Evolutionary conservation across 1,284 basidiomycete species (phyloP), one percentile per base, ranked within the genome.

Genomic region (Inonotus hispidus): DNA sequence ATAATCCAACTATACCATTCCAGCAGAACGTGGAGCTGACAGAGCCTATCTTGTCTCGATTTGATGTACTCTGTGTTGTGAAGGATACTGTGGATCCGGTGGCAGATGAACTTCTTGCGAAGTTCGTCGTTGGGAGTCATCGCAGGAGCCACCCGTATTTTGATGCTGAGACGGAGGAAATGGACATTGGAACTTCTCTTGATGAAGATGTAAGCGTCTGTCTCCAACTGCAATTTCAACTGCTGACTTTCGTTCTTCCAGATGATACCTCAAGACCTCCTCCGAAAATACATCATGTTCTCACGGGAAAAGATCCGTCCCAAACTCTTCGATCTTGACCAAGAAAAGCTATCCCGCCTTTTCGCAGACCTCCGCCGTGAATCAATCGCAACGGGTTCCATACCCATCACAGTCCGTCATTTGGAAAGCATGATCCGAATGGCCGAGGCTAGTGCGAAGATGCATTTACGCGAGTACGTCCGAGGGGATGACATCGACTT

Each of bases 241-340:
- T 35, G 7, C 56, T 53, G 25, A 49, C 14, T 13, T 41, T 5
- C 4, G 23, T 56, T 50, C 1, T 52, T 11, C 43, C 32, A 98
- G 94, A 84, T 98, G 65, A 97, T 99, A 68, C 90, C 95, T 0
- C 97, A 99, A 81, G 96, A 99, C 66, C 74, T 95, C 54, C 83
- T 99, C n/a, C 87, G 92, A 63, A 99, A 99, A 74, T 99, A 99
- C 75, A 98, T 99, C 78, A 97, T 98, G 90, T 99, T 98, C 72
- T 94, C 96, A 1, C 87, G 93, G 62, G 96, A 98, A 70, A 92
- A 90, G 69, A 84, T 98, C 64, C 82, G 84, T 62, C 97, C 97
- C 1, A 95, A 98, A 74, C 80, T 99, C 60, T 92, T 93, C 70
- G 90, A 97, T 68, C 80, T 99, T 65, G 97, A 99, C 74, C 92